phyloP scores from a whole-genome alignment of 2,329 filamentous ascomycete species.

The Thyridium curvatum region DNA sequence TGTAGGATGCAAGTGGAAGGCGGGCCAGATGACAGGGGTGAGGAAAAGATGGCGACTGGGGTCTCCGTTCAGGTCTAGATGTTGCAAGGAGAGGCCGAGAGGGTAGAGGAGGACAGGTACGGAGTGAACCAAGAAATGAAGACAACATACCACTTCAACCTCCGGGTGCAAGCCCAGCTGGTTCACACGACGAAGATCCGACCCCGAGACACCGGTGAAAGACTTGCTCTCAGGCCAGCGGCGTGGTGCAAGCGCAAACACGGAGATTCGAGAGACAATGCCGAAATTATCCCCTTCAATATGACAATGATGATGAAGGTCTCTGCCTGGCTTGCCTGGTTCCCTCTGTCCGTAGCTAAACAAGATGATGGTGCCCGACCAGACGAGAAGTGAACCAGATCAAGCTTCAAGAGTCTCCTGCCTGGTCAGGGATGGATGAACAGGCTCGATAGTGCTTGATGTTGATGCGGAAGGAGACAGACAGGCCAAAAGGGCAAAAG shows the following conservation, averaged over 20 bases:
- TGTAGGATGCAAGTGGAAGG: not conserved
- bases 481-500: constrained; percentile 31
- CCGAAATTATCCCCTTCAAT: no score
- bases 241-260: no score
- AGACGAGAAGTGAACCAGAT: no score
- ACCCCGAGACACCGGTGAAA: no score
- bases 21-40: constrained; percentile 1
- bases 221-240: no score
- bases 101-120: not conserved
- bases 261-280: no score
- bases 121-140: not conserved
- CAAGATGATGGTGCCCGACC: no score
- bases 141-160: not conserved
- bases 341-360: no score
- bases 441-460: constrained; percentile 18
- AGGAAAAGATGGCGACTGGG: not conserved
- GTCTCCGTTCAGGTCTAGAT: not conserved
- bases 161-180: no score
- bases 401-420: not conserved
- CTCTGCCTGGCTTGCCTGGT: not conserved
- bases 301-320: no score
- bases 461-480: constrained; percentile 21
- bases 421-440: not conserved
- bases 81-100: not conserved
- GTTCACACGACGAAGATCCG: not conserved